phyloP scores from a whole-genome alignment of 805 yeast genomes.

The Ogataea philodendri region DNA sequence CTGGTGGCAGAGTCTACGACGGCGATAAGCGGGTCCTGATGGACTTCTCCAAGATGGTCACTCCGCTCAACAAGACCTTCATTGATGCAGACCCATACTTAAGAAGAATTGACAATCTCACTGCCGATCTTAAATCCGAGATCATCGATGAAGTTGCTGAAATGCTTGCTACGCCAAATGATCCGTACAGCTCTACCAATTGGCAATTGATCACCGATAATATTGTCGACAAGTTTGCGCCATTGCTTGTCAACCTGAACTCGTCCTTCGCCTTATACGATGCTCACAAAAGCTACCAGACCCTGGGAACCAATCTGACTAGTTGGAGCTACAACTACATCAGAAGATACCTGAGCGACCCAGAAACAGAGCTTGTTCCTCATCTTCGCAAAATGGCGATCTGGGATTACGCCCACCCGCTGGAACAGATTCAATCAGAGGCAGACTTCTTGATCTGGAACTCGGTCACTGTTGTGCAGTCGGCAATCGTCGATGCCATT shows the following conservation, averaged over 20 bases:
- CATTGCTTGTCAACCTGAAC: slow-evolving; percentile 43
- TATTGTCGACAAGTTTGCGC: slow-evolving; percentile 53
- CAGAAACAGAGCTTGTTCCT: slow-evolving; percentile 14
- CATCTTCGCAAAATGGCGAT: slow-evolving; percentile 35
- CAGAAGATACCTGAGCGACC: slow-evolving; percentile 40
- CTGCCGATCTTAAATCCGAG: slow-evolving; percentile 34
- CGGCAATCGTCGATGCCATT: slow-evolving; percentile 36
- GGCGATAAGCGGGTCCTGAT: slow-evolving; percentile 49
- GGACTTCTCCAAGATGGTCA: slow-evolving; percentile 52
- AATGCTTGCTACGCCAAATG: slow-evolving; percentile 31
- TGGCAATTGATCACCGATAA: slow-evolving; percentile 55
- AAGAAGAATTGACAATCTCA: slow-evolving; percentile 38
- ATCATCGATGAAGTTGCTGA: slow-evolving; percentile 37
- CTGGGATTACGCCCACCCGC: slow-evolving; percentile 47
- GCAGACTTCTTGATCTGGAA: slow-evolving; percentile 51
- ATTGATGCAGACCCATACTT: slow-evolving; percentile 48
- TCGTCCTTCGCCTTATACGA: slow-evolving; percentile 31
- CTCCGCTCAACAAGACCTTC: slow-evolving; percentile 51
- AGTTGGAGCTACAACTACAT: slow-evolving; percentile 43
- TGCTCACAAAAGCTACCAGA: slow-evolving; percentile 12
- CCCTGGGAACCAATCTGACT: slow-evolving; percentile 37
- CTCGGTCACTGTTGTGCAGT: slow-evolving; percentile 42
- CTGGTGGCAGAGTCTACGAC: slow-evolving; percentile 46
- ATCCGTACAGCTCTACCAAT: slow-evolving; percentile 44
- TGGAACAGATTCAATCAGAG: slow-evolving; percentile 36